Percentiles rank a stretch among this genome's conserved stretches.
These are phyloP conservation scores for Zoysia japonica DNA, from an alignment of 176 grass and related monocot genomes.

Conservation along the genomic window DNA sequence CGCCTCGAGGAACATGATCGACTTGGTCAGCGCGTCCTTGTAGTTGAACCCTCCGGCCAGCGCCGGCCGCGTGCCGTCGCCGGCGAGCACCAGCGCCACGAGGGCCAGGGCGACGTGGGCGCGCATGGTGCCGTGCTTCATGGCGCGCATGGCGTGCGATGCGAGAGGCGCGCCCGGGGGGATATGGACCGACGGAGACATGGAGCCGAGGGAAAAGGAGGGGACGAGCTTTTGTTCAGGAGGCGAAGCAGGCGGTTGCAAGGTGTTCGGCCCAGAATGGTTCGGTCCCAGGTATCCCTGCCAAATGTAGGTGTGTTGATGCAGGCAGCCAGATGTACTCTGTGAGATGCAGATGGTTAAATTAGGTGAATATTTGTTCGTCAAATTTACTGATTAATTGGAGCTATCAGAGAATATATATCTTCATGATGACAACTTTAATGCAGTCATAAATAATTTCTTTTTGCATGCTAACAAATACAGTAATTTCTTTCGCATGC, in stretches of 20 bases:
- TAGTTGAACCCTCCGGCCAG: constrained; percentile 53
- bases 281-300: constrained; percentile 6
- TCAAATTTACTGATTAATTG: neutral
- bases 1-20: constrained; percentile 92
- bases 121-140: constrained; percentile 31
- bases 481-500: neutral
- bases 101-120: constrained; percentile 47
- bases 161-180: constrained; percentile 1
- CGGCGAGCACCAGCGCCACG: constrained; percentile 51
- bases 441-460: neutral
- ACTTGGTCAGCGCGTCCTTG: constrained; percentile 80
- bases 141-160: constrained; percentile 29
- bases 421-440: neutral
- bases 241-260: constrained; percentile 6
- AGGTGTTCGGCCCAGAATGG: constrained; percentile 50
- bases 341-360: neutral
- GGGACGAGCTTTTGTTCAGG: constrained; percentile 44
- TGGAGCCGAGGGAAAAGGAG: constrained; percentile 25
- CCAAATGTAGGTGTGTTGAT: neutral
- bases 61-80: constrained; percentile 40
- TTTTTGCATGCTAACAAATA: neutral
- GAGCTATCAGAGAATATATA: neutral
- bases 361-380: neutral
- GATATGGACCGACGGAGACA: neutral
- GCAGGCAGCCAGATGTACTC: neutral